Evolutionary conservation across 1,284 basidiomycete species (phyloP).

Genomic region (Malassezia arunalokei): DNA sequence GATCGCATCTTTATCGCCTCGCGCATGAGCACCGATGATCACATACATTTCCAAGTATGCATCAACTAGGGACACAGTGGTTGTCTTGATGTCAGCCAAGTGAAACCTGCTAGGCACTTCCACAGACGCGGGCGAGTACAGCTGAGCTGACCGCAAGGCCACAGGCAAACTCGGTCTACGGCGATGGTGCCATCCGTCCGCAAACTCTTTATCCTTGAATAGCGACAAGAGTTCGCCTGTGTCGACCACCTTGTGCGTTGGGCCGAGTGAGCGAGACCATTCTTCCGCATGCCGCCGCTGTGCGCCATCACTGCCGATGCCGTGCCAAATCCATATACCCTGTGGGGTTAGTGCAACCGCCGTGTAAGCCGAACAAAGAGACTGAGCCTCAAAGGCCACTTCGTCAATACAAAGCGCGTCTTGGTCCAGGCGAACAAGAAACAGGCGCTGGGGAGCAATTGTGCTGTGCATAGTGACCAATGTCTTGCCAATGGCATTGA

Average conservation of each 20-base stretch:
- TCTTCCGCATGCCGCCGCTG: conserved; percentile 5
- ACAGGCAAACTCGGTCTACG: background rate
- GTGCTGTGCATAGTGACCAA: background rate
- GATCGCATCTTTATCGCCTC: conserved; percentile 17
- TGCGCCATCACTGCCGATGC: conserved; percentile 7
- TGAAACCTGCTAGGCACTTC: conserved; percentile 4
- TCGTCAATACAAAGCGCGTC: conserved; percentile 6
- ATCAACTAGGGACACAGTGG: conserved; percentile 24
- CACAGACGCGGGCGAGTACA: background rate
- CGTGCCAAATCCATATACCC: conserved; percentile 9
- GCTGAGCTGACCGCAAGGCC: background rate
- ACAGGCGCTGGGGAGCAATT: background rate
- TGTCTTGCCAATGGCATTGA: background rate
- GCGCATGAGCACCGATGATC: conserved; percentile 27
- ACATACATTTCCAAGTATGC: conserved; percentile 27
- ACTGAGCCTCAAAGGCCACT: background rate
- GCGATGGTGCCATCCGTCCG: conserved; percentile 12
- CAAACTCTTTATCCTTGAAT: background rate
- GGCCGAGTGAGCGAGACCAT: background rate
- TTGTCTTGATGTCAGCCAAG: conserved; percentile 11
- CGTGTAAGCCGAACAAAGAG: conserved; percentile 13
- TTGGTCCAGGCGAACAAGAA: conserved; percentile 2
- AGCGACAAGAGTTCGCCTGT: background rate
- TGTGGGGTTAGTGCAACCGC: background rate
- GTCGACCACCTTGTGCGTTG: background rate